Conservation (phyloP, 345 rosid genomes). For the Eucalyptus brandiana region DNA sequence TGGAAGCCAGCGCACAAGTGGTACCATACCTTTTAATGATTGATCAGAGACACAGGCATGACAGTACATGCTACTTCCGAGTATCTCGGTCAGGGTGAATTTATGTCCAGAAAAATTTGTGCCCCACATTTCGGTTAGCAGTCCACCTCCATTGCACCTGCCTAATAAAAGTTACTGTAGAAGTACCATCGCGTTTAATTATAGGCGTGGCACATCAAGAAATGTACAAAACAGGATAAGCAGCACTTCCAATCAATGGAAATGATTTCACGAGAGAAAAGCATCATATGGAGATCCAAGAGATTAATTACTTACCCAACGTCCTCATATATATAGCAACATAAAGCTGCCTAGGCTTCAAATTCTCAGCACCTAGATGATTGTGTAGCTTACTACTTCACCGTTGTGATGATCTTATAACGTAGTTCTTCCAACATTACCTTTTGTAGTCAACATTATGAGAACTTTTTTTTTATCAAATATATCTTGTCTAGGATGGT, state of each 20-base stretch:
- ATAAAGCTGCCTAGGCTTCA: slow-evolving; percentile 79
- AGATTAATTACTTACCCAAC: slow-evolving; percentile 40
- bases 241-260: background rate
- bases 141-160: background rate
- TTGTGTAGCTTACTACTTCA: slow-evolving; percentile 54
- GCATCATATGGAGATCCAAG: background rate
- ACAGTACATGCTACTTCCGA: background rate
- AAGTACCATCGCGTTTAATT: background rate
- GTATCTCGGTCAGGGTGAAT: background rate
- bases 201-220: background rate
- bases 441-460: background rate
- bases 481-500: no score
- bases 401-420: slow-evolving; percentile 36
- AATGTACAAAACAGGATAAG: background rate
- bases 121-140: background rate
- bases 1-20: background rate
- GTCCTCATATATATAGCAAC: slow-evolving; percentile 64
- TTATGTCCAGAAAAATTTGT: background rate
- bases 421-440: slow-evolving; percentile 49
- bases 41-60: background rate
- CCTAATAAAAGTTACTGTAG: background rate
- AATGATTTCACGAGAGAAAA: background rate
- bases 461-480: background rate
- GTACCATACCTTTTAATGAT: background rate
- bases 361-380: slow-evolving; percentile 27